Evolutionary conservation across 2,329 filamentous ascomycete species (phyloP), one percentile per base, ranked within the genome.

Genomic region (Neofusicoccum cordaticola): DNA sequence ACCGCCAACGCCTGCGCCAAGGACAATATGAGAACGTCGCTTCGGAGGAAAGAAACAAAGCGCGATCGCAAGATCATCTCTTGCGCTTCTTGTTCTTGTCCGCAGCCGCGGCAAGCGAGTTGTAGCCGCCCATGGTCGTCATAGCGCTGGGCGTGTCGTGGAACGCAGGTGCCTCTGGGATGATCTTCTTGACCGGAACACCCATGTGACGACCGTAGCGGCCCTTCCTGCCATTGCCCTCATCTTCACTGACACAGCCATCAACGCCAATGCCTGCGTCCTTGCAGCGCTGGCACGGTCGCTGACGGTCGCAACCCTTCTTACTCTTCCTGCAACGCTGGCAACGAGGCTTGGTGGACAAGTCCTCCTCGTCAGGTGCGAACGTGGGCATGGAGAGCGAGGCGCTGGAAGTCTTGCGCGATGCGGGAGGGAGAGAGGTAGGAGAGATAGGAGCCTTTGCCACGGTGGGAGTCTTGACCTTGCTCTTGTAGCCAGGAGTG

Each of bases 251-350:
- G 78, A 99, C 88, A 78, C 95, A 99, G 68, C 94, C 92, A 70
- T 98, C 95, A 66, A 92, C 88, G 65, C 91, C 90, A 71, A 99
- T 92, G 19, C 95, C 95, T 48, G 95, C 95, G 79, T 99, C 95
- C 77, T 93, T 92, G 86, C 95, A 99, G 68, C 95, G 88, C 64
- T 93, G 92, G 74, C 95, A 99, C 34, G 95, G 95, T 44, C 95
- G 89, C 79, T 98, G 95, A 65, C 95, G 90, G 81, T 99, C 95
- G 75, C 95, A 99, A 12, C 95, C 95, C 81, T 99, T 99, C 85
- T 99, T 99, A 81, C 94, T 98, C 86, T 99, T 99, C 73, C 95
- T 90, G 84, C 95, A 99, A 65, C 95, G 90, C 78, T 99, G 95
- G 83, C 95, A 99, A 68, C 95, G 93, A 64, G 95, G 95, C 80